Base-by-base conservation (phyloP, 1,284 basidiomycete species). In the Cutaneotrichosporon dermatis region DNA sequence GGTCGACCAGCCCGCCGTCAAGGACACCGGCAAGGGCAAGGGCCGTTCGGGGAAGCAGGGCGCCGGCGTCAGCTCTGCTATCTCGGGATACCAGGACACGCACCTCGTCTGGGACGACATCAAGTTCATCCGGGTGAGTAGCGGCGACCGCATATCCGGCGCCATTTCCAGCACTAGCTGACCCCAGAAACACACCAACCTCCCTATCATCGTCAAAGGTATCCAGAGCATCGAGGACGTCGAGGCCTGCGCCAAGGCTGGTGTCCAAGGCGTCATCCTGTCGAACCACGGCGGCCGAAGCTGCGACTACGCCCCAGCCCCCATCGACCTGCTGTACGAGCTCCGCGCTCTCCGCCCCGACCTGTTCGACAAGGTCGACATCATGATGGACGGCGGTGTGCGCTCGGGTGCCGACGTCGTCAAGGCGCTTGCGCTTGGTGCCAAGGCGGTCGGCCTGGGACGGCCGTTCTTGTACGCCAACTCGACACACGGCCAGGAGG, bases 351-450 rank as follows among this genome's bases (percentile, higher is more conserved):
- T 73, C 45, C 71, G 76, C 8, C 82, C 82, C 2, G 79, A 80
- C 53, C 67, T 82, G 11, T 79, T 83, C 54, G 65, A 77, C 33
- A 77, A 80, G 66, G 65, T 82, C 57, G 83, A 84, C 54, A 74
- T 85, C 39, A 83, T 80, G 66, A 71, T 73, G 76, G 25, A 84
- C 60, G 83, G 83, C 2, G 83, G 83, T 11, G 79, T 83, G 36
- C 72, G 81, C 42, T 67, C 80, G 2, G 83, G 83, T n/a, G 80
- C 81, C 0, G 81, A 82, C 58, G 81, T 84, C n/a, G 76, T 84
- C 60, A 84, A 84, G 69, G 82, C 83, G 3, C 69, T 84, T 1
- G 81, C 80, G 7, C 70, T 85, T 10, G 83, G 83, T 10, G 83
- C 83, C 0, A 83, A 79, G 61, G 83, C 80, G 1, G 82, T 83